Evolutionary conservation across 23 red algal genomes (phyloP), one percentile per base, ranked within the genome.

Genomic region (Gracilaria vermiculophylla): DNA sequence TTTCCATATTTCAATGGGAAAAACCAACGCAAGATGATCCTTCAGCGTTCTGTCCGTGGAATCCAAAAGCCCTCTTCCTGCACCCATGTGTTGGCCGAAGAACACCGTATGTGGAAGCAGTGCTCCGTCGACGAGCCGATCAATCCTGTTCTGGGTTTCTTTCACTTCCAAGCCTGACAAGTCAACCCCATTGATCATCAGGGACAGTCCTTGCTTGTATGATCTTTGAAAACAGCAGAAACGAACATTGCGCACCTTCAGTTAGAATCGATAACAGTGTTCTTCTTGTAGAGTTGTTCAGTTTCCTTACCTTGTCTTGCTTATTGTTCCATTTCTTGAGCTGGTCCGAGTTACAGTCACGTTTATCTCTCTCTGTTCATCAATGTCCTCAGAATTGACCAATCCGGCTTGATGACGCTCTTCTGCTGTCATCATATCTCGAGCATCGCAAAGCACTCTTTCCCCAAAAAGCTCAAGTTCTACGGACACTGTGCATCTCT

Each of bases 81-180:
- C 61, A 11, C 81, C 81, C 81, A 85, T 85, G 27, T 92, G 87
- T 44, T 96, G 94, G n/a, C 94, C 94, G 62, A 96, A 96, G 40
- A 96, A 96, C 17, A 92, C 94, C 23, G 76, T 71, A 31, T 91
- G 75, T 25, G 77, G 90, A 36, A 96, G 78, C 34, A 96, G 54
- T 33, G 88, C 65, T 13, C 81, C 71, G 51, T 96, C 76, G 11
- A 96, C 53, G 36, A 91, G 76, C 2, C 62, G 34, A 74, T 91
- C 73, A 45, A 96, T 62, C 48, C 85, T 55, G 36, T 55, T 44
- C 78, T 96, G 94, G 21, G 88, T 96, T 10, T 86, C 86, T 40
- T 87, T 87, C 42, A 92, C 55, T 48, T 90, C 88, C 53, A 88
- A 85, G 28, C 80, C 62, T 6, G 94, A 78, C 15, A 85, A 44